Evolutionary conservation across 1,284 basidiomycete species (phyloP), one percentile per base, ranked within the genome.

Genomic region (Leccinum pallidistipes): DNA sequence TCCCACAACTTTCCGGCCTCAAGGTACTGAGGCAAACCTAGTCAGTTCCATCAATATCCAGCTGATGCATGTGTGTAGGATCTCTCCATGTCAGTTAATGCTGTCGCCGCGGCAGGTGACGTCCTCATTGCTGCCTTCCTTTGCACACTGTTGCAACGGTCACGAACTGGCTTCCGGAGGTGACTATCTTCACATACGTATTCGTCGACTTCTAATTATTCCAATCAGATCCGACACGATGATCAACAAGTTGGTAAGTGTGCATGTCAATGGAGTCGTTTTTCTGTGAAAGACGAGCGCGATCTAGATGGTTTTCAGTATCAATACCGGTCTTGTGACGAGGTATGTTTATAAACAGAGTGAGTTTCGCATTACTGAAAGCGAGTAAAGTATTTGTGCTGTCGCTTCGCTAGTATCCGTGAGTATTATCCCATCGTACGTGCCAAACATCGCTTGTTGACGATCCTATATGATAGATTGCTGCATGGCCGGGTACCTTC

Each of bases 91-190:
- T 66, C 79, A 14, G 79, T 87, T 56, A 88, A 87, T 64, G 80
- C 79, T 0, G 74, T 86, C n/a, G 83, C 85, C 0, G 86, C 84
- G 0, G 83, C 78, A 3, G 81, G 83, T 3, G 86, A 88, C 62
- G 78, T 87, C 16, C 70, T 85, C 29, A 88, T 88, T 56, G 83
- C 86, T 1, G 69, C 65, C 0, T 74, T 78, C 32, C 78, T 88
- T 31, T 85, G 83, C 65, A 72, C 65, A 0, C 72, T 87, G 56
- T 77, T 88, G 29, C 82, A 83, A 64, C 72, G 70, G n/a, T 85
- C 83, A 1, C 78, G 85, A 31, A 87, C 86, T 11, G 85, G 85
- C 10, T 86, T 86, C 73, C 74, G 78, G 29, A 81, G 79, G 85
- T 81, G 56, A 62, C 66, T 66, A 52, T 18, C 14, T 43, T 34